phyloP scores from a whole-genome alignment of 2,329 filamentous ascomycete species.

The Talaromyces sp. region DNA sequence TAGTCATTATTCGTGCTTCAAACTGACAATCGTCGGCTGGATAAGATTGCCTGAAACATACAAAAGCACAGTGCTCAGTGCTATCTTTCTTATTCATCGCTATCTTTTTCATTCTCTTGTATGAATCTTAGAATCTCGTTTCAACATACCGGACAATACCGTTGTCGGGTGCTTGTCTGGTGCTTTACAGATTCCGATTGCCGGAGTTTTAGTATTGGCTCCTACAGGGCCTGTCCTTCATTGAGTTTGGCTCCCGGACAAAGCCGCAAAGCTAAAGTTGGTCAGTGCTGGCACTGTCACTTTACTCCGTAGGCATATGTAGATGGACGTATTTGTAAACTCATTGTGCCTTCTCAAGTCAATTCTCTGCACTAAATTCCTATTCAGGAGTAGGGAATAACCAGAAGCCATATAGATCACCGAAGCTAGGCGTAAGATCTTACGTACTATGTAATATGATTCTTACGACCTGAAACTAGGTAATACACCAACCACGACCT shows the following conservation, averaged over 20 bases:
- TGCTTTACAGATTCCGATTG: neutral
- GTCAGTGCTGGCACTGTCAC: neutral
- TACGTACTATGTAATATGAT: neutral
- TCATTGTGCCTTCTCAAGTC: neutral
- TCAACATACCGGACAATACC: conserved; percentile 1
- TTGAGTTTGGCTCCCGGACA: conserved; percentile 12
- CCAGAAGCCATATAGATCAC: neutral
- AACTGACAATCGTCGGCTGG: neutral
- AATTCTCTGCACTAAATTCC: neutral
- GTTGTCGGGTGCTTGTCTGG: neutral
- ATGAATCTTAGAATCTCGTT: conserved; percentile 4
- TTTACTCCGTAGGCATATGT: neutral
- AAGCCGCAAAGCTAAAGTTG: conserved; percentile 11
- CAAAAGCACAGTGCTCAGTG: neutral
- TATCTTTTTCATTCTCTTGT: neutral
- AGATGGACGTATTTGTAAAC: neutral
- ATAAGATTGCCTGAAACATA: neutral
- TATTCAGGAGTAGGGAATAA: neutral
- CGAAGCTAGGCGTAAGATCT: neutral
- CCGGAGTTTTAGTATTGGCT: conserved; percentile 9
- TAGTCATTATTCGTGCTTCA: neutral
- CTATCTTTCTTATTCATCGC: too few species aligned
- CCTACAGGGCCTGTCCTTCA: neutral
- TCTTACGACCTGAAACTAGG: conserved; percentile 14
- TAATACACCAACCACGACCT: conserved; percentile 40